Evolutionary conservation across 192 early-diverging fungal species (phyloP).

Genomic region (Umbelopsis ramanniana): DNA sequence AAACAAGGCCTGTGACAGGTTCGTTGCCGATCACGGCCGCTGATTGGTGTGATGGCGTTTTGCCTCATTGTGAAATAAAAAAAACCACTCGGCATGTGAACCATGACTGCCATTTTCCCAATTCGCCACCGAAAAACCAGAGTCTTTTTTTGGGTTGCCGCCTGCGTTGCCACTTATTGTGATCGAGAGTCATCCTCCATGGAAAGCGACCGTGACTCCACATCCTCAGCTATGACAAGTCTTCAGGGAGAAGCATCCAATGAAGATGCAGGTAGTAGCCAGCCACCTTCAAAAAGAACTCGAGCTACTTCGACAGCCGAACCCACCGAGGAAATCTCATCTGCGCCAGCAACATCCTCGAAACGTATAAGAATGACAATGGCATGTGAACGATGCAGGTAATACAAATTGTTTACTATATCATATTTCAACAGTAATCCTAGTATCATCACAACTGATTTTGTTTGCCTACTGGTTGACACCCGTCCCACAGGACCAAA

Average conservation of each 20-base stretch:
- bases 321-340: slow-evolving; percentile 13
- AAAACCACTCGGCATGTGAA: not conserved
- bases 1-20: not conserved
- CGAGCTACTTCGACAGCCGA: not conserved
- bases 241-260: not conserved
- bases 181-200: not conserved
- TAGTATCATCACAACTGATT: no score
- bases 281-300: slow-evolving; percentile 12
- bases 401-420: not conserved
- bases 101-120: slow-evolving; percentile 1
- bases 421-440: no score
- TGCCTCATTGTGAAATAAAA: not conserved
- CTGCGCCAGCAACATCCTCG: slow-evolving; percentile 21
- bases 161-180: not conserved
- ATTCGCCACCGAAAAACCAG: not conserved
- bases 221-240: slow-evolving; percentile 5
- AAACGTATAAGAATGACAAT: slow-evolving; percentile 47
- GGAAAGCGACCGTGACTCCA: slow-evolving; percentile 21
- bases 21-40: not conserved
- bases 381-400: slow-evolving; percentile 49
- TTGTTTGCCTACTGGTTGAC: not conserved
- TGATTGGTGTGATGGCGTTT: not conserved
- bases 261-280: not conserved
- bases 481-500: slow-evolving; percentile 12
- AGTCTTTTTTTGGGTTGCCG: no score